Evolutionary conservation across 441 rosid species (phyloP).

Genomic region (Rhodomyrtus psidioides): DNA sequence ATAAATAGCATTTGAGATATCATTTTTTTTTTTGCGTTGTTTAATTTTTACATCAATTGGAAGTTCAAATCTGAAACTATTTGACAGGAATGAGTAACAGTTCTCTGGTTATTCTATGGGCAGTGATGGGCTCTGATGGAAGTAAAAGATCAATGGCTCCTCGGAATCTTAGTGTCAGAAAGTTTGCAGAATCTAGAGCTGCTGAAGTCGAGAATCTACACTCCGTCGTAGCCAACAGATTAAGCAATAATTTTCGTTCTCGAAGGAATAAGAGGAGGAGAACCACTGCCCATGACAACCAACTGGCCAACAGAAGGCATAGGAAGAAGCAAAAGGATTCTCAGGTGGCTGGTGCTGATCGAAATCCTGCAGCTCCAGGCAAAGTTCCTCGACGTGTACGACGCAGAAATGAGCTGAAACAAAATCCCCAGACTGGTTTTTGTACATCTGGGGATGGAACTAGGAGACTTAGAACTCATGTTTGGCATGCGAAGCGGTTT

Average conservation of each 20-base stretch:
- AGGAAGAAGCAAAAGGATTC: conserved; percentile 33
- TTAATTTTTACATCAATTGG: not conserved
- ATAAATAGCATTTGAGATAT: not conserved
- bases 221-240: conserved; percentile 45
- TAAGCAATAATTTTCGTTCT: conserved; percentile 55
- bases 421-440: conserved; percentile 44
- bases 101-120: not conserved
- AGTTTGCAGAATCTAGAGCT: conserved; percentile 63
- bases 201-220: conserved; percentile 63
- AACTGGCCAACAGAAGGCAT: conserved; percentile 38
- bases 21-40: not conserved
- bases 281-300: conserved; percentile 53
- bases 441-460: conserved; percentile 77
- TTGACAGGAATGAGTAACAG: not conserved
- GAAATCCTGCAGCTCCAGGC: conserved; percentile 4
- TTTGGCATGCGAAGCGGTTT: conserved; percentile 94
- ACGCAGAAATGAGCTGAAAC: conserved; percentile 56
- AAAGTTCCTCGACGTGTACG: conserved; percentile 44
- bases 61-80: not conserved
- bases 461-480: conserved; percentile 81
- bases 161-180: conserved; percentile 53
- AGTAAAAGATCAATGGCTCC: conserved; percentile 32
- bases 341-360: conserved; percentile 2
- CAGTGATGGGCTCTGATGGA: conserved; percentile 30
- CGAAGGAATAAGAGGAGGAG: conserved; percentile 78